A percentile compares a stretch with the other conserved stretches of the same genome.
Conservation (phyloP, 495 filamentous ascomycete genomes). For the Daldinia decipiens region DNA sequence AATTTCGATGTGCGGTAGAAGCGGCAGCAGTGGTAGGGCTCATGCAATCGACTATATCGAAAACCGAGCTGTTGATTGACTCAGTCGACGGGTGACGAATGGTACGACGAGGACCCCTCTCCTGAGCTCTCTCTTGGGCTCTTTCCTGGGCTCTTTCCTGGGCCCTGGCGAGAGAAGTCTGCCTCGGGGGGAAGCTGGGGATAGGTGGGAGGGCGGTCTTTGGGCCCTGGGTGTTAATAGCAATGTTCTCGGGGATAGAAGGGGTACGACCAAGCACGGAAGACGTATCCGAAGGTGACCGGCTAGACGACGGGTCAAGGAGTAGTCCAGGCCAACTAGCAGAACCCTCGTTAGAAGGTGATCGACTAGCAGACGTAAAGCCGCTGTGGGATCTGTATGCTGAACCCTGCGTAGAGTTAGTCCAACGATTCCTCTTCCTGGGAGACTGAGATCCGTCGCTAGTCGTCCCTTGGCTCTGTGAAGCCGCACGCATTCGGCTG, state of each 20-base stretch:
- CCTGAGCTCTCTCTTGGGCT: background rate
- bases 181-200: constrained; percentile 38
- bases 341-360: constrained; percentile 30
- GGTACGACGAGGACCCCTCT: constrained; percentile 32
- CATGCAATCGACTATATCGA: constrained; percentile 46
- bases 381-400: constrained; percentile 38
- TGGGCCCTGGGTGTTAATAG: constrained; percentile 28
- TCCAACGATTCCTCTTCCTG: constrained; percentile 46
- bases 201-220: constrained; percentile 25
- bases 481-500: constrained; percentile 43
- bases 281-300: constrained; percentile 36
- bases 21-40: constrained; percentile 20
- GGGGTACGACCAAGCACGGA: constrained; percentile 28
- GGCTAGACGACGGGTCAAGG: constrained; percentile 28
- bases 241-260: constrained; percentile 38
- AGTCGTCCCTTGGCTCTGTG: constrained; percentile 39
- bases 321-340: constrained; percentile 29
- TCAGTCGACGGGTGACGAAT: constrained; percentile 45
- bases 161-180: constrained; percentile 39
- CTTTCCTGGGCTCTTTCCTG: background rate
- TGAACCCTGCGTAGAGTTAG: constrained; percentile 48
- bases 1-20: constrained; percentile 16
- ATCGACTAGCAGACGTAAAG: constrained; percentile 33
- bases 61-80: constrained; percentile 50
- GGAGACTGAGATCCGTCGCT: constrained; percentile 47